Percentiles rank a stretch among this genome's conserved stretches.
These are phyloP conservation scores for Nelumbo lutea DNA, from an alignment of 164 flowering plant genomes.

Conservation along the genomic window DNA sequence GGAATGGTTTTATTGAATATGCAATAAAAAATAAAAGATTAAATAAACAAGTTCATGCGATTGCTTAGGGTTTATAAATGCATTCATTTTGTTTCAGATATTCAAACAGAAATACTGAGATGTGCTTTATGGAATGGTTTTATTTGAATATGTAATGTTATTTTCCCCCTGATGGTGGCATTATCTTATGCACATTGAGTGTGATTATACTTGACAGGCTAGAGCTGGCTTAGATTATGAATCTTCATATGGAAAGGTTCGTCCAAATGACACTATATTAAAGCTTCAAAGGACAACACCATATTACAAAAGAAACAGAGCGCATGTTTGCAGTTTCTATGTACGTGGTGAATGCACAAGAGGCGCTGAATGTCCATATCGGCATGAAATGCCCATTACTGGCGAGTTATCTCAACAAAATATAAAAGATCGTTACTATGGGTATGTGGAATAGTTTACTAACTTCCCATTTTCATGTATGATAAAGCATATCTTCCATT, in stretches of 20 bases:
- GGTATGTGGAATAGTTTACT: constrained; percentile 43
- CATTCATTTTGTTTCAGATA: no score
- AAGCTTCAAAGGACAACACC: constrained; percentile 93
- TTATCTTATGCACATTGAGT: not conserved
- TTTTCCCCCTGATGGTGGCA: not conserved
- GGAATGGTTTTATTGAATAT: no score
- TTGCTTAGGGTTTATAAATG: no score
- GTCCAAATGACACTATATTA: constrained; percentile 73
- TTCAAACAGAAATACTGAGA: no score
- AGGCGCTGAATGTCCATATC: constrained; percentile 94
- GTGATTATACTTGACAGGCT: constrained; percentile 40
- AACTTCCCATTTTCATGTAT: not conserved
- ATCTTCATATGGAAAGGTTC: constrained; percentile 77
- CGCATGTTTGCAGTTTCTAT: constrained; percentile 93
- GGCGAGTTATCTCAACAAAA: constrained; percentile 96
- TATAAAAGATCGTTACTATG: constrained; percentile 94
- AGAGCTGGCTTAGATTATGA: constrained; percentile 89
- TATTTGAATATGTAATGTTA: no score
- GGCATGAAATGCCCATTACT: constrained; percentile 94
- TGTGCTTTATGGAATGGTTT: no score
- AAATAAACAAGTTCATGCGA: no score
- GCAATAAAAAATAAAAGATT: no score
- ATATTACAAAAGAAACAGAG: constrained; percentile 83
- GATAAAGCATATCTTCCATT: no score
- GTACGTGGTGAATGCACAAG: constrained; percentile 90